Percentiles rank a stretch among this genome's conserved stretches.
phyloP scores from a whole-genome alignment of 2,329 filamentous ascomycete species.

The Parastagonospora avenae region DNA sequence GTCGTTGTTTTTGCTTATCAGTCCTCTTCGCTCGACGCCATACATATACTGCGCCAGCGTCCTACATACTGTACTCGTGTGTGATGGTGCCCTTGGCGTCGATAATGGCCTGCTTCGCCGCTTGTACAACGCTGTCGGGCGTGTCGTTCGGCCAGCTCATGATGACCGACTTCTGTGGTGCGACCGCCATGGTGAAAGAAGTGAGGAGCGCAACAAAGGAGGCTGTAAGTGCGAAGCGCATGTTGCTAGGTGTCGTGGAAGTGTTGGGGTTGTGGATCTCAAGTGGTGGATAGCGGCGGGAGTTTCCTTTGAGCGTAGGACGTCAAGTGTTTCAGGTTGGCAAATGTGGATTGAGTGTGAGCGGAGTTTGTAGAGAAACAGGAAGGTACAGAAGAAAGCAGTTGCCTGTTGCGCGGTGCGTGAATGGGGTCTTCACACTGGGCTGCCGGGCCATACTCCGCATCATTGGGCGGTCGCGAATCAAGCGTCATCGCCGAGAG shows the following conservation, averaged over 20 bases:
- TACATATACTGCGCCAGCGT: neutral
- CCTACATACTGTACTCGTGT: slow-evolving; percentile 68
- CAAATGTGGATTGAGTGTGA: neutral
- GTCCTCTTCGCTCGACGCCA: neutral
- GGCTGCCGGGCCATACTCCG: no score
- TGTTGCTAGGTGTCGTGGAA: slow-evolving; percentile 46
- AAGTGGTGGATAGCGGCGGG: neutral
- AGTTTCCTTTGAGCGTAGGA: neutral
- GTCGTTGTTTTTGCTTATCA: no score
- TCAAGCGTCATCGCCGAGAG: slow-evolving; percentile 8
- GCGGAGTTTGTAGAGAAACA: neutral
- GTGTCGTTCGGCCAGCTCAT: slow-evolving; percentile 75
- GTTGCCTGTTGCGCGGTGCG: neutral
- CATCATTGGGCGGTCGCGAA: neutral
- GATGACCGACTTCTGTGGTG: slow-evolving; percentile 72
- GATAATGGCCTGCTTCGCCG: slow-evolving; percentile 73
- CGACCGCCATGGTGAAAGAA: slow-evolving; percentile 64
- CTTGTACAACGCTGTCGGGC: slow-evolving; percentile 68
- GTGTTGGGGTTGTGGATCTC: neutral
- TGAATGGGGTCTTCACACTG: neutral
- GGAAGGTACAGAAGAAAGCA: slow-evolving; percentile 2
- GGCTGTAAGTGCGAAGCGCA: slow-evolving; percentile 68
- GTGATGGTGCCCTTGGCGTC: slow-evolving; percentile 74
- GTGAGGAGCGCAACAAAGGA: slow-evolving; percentile 64
- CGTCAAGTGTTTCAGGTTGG: neutral